Evolutionary conservation across 805 yeast species (phyloP).

Genomic region (Saccharomycopsis vini): DNA sequence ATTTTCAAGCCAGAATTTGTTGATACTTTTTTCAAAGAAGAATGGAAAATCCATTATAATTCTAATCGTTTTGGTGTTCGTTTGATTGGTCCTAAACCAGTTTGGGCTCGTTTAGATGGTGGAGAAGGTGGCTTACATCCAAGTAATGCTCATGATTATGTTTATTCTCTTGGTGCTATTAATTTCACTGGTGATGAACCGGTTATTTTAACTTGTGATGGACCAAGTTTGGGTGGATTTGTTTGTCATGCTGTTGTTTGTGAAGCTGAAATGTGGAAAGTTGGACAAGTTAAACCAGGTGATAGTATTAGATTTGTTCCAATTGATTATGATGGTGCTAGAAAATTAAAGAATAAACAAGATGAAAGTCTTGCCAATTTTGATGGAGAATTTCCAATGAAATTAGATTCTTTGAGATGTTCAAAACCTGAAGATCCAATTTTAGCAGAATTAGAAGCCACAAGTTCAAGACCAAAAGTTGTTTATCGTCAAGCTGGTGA

Average conservation of each 20-base stretch:
- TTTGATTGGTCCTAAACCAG: constrained; percentile 89
- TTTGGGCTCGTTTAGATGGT: constrained; percentile 94
- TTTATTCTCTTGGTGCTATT: constrained; percentile 86
- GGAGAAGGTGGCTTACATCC: constrained; percentile 99
- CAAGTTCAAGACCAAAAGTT: constrained; percentile 52
- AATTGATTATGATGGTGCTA: constrained; percentile 58
- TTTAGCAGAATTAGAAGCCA: constrained; percentile 28
- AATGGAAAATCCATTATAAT: constrained; percentile 95
- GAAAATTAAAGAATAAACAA: constrained; percentile 50
- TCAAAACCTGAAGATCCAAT: constrained; percentile 60
- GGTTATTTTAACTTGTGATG: constrained; percentile 92
- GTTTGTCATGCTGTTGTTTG: constrained; percentile 95
- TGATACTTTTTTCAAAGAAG: constrained; percentile 60
- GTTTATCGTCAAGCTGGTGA: constrained; percentile 97
- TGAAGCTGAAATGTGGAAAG: constrained; percentile 96
- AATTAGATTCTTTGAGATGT: constrained; percentile 20
- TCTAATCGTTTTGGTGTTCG: constrained; percentile 96
- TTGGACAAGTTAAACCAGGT: constrained; percentile 96
- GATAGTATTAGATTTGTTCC: constrained; percentile 78
- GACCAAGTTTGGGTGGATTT: constrained; percentile 95
- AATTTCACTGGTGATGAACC: constrained; percentile 99
- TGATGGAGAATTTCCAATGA: constrained; percentile 23
- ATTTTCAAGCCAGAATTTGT: constrained; percentile 74
- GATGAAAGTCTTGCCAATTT: constrained; percentile 38
- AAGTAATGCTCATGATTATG: constrained; percentile 97